Conservation (phyloP, 805 yeast species). For the Aciculoconidium aculeatum region DNA sequence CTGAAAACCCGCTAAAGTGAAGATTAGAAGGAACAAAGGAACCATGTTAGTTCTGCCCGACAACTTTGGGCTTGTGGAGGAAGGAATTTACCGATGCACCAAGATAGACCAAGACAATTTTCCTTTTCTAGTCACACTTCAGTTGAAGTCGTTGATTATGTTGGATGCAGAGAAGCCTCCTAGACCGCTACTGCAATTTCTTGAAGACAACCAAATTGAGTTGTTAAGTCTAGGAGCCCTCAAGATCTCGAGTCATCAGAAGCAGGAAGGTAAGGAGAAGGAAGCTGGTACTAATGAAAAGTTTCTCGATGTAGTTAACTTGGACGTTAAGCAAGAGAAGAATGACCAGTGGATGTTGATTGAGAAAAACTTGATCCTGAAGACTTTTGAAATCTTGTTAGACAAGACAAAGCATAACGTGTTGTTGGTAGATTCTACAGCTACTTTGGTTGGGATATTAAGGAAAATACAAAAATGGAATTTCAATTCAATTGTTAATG, state of each 20-base stretch:
- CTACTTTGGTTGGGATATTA: slow-evolving; percentile 73
- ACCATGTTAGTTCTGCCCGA: slow-evolving; percentile 90
- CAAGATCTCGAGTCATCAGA: slow-evolving; percentile 32
- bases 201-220: slow-evolving; percentile 50
- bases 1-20: too few relatives aligned
- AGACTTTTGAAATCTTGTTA: slow-evolving; percentile 60
- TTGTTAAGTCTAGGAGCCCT: slow-evolving; percentile 43
- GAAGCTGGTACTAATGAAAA: slow-evolving; percentile 14
- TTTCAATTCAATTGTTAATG: slow-evolving; percentile 75
- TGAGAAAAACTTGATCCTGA: slow-evolving; percentile 56
- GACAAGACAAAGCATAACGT: slow-evolving; percentile 62
- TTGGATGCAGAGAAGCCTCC: slow-evolving; percentile 86
- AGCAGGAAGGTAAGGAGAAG: slow-evolving; percentile 12
- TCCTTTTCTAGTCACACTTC: slow-evolving; percentile 71
- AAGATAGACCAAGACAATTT: slow-evolving; percentile 69
- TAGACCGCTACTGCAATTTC: slow-evolving; percentile 58
- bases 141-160: slow-evolving; percentile 61
- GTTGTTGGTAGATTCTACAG: slow-evolving; percentile 72
- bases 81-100: slow-evolving; percentile 76
- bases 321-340: too few relatives aligned
- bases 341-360: slow-evolving; percentile 73
- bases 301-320: slow-evolving; percentile 19
- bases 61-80: slow-evolving; percentile 86
- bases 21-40: too few relatives aligned
- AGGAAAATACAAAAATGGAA: slow-evolving; percentile 87